Evolutionary conservation across 2,329 filamentous ascomycete genomes (phyloP).

Genomic region (Pseudocercospora crystallina): DNA sequence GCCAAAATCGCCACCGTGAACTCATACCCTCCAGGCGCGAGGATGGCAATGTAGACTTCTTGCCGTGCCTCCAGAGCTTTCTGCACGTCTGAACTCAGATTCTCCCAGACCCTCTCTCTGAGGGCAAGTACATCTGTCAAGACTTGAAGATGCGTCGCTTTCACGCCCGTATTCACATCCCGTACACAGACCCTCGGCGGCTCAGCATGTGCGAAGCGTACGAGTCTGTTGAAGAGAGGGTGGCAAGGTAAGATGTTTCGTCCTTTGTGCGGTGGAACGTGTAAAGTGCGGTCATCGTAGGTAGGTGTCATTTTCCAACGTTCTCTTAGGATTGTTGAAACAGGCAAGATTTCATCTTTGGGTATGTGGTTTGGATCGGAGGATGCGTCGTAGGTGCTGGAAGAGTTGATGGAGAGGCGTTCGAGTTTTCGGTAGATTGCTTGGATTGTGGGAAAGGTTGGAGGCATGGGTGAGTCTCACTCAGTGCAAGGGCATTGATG

Average conservation of each 20-base stretch:
- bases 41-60: constrained; percentile 47
- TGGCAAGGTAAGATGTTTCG: constrained; percentile 34
- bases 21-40: constrained; percentile 50
- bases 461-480: constrained; percentile 9
- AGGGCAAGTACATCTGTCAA: constrained; percentile 47
- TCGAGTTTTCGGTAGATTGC: constrained; percentile 21
- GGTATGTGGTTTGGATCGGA: constrained; percentile 3
- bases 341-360: constrained; percentile 15
- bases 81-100: constrained; percentile 30
- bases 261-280: constrained; percentile 19
- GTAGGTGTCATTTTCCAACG: constrained; percentile 19
- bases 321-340: constrained; percentile 15
- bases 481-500: background rate
- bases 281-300: constrained; percentile 28
- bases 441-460: constrained; percentile 17
- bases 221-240: constrained; percentile 42
- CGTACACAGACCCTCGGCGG: constrained; percentile 41
- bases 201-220: constrained; percentile 40
- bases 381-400: constrained; percentile 13
- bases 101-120: constrained; percentile 39
- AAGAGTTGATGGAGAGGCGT: constrained; percentile 17
- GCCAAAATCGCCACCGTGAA: constrained; percentile 51
- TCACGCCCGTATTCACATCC: constrained; percentile 39
- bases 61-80: constrained; percentile 34
- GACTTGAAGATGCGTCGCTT: constrained; percentile 44